Percentiles rank a stretch among this genome's conserved stretches.
Conservation (phyloP, 2,329 filamentous ascomycete genomes). For the Sclerotinia minor region DNA sequence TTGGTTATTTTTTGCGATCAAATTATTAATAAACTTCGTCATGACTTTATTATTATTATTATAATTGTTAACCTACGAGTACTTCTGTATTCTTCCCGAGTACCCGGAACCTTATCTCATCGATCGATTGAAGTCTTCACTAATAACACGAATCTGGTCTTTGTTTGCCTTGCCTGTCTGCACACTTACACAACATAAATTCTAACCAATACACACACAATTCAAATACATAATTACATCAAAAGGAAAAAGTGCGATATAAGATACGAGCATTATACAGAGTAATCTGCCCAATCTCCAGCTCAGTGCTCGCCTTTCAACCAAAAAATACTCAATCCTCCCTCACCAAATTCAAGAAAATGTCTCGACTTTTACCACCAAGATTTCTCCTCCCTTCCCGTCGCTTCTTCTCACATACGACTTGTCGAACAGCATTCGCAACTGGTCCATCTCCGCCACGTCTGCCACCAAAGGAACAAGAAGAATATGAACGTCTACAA, state of each 20-base stretch:
- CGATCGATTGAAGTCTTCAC: too few relatives aligned
- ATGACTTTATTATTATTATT: constrained; percentile 1
- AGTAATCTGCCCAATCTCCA: background rate
- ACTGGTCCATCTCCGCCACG: constrained; percentile 73
- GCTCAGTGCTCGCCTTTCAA: background rate
- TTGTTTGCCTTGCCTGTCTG: too few relatives aligned
- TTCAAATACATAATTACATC: too few relatives aligned
- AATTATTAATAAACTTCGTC: constrained; percentile 11
- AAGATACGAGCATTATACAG: too few relatives aligned
- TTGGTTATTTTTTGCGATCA: too few relatives aligned
- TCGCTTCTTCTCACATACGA: constrained; percentile 37
- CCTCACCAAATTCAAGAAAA: constrained; percentile 20
- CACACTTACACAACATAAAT: background rate
- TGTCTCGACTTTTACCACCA: constrained; percentile 38
- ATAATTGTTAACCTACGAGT: too few relatives aligned
- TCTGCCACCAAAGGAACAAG: constrained; percentile 84
- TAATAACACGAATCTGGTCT: background rate
- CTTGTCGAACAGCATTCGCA: constrained; percentile 45
- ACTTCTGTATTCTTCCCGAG: too few relatives aligned
- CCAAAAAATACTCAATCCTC: too few relatives aligned
- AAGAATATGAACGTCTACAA: constrained; percentile 86
- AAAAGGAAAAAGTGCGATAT: too few relatives aligned
- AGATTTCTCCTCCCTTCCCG: constrained; percentile 36
- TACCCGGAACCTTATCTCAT: too few relatives aligned
- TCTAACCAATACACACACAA: background rate